These are phyloP conservation scores for Chlorella vulgaris DNA, from an alignment of 139 green algal species.

Conservation along the genomic window DNA sequence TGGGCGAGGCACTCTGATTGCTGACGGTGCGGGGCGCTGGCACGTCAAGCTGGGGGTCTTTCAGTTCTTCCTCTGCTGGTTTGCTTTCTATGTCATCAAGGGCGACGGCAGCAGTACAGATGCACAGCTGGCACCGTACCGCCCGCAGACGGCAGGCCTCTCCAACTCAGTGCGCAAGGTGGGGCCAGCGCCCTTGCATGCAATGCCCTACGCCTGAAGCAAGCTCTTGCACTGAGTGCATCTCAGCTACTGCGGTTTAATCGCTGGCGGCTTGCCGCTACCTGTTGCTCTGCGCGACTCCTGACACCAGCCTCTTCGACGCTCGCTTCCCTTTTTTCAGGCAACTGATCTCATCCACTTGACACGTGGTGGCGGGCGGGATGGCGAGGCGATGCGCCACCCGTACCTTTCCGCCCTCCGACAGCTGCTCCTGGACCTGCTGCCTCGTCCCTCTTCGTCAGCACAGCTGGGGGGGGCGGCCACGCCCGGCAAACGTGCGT, in stretches of 20 bases:
- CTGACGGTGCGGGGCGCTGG: slow-evolving; percentile 6
- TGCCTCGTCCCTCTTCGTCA: slow-evolving; percentile 52
- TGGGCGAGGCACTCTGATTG: slow-evolving; percentile 29
- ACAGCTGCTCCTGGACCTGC: slow-evolving; percentile 66
- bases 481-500: slow-evolving; percentile 1
- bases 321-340: neutral
- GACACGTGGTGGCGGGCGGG: slow-evolving; percentile 18
- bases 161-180: slow-evolving; percentile 39
- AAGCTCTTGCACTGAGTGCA: no score
- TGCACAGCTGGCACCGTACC: neutral
- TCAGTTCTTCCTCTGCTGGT: slow-evolving; percentile 84
- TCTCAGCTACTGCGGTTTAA: no score
- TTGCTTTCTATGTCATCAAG: slow-evolving; percentile 82
- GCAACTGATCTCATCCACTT: slow-evolving; percentile 45
- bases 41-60: slow-evolving; percentile 68
- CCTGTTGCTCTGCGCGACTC: no score
- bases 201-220: no score
- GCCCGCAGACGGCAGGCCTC: slow-evolving; percentile 22
- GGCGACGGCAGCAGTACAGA: slow-evolving; percentile 37
- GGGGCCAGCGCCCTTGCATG: neutral
- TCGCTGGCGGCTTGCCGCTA: no score
- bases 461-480: neutral
- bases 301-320: neutral
- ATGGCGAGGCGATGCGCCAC: slow-evolving; percentile 41
- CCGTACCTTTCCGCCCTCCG: slow-evolving; percentile 72